Base-by-base conservation (phyloP, 2,329 filamentous ascomycete genomes). In the Alternaria tenuissima region DNA sequence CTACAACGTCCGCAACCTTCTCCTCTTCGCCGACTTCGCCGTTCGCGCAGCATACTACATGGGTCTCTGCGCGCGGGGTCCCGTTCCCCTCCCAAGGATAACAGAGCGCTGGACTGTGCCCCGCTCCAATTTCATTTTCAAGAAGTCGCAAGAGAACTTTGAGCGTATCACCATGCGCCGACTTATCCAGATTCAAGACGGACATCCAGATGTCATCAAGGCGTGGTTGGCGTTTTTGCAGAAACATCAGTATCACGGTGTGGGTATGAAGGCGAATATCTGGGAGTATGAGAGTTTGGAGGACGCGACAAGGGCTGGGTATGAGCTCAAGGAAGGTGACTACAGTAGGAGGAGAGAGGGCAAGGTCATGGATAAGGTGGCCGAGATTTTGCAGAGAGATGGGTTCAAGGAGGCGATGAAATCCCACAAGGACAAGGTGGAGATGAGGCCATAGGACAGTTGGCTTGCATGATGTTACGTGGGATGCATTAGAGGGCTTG, bases 241-340 rank as follows among this genome's bases (percentile, higher is more conserved):
- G 74, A 96, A 96, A 81, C 91, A 97, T 76, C 92, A 93, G 42
- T 96, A 95, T 77, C 92, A 96, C 69, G 95, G 95, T n/a, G 90
- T 98, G 41, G 95, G 95, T 72, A 96, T 99, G 93, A 99, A 99
- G 85, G 95, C 95, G 54, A 97, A 99, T 77, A 87, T 98, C 51
- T 99, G 91, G 89, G 92, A 97, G 76, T 94, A 92, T 79, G 88
- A 91, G 72, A 86, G 86, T 58, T 76, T 94, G 60, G 89, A 77
- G 53, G 59, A 56, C 6, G 75, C 74, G 14, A 73, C 68, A 43
- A 65, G 69, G 49, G 73, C 73, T 8, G 75, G 73, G 7, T 62
- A 70, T 57, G 63, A 72, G 34, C 52, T 75, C 22, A 62, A 70
- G 55, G 65, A 70, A 26, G 73, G 66, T 4, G 72, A 74, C 54